phyloP scores from a whole-genome alignment of 2,329 filamentous ascomycete genomes.

The Hymenoscyphus fraxineus region DNA sequence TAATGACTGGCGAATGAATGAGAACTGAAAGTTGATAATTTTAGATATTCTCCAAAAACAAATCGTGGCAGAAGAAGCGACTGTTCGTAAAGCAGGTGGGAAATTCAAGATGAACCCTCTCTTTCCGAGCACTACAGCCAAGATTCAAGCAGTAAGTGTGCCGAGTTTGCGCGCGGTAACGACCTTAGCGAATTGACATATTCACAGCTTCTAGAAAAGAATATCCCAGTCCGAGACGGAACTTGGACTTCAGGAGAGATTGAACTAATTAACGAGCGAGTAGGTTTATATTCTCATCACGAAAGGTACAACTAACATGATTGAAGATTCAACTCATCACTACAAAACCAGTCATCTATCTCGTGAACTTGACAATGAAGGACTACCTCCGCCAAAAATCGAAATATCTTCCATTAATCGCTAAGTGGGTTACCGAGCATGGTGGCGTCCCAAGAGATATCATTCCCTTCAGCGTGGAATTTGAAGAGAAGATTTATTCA shows the following conservation, averaged over 20 bases:
- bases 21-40: not conserved
- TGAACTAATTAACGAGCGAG: conserved; percentile 44
- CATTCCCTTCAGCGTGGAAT: conserved; percentile 44
- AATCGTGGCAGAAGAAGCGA: conserved; percentile 39
- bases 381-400: conserved; percentile 45
- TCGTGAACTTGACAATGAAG: conserved; percentile 46
- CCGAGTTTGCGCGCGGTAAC: not conserved
- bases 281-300: conserved; percentile 16
- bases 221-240: conserved; percentile 42
- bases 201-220: conserved; percentile 38
- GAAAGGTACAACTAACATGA: not conserved
- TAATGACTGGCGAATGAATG: not conserved
- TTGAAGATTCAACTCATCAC: conserved; percentile 39
- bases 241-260: conserved; percentile 43
- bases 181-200: not conserved
- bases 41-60: conserved; percentile 40
- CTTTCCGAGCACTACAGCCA: conserved; percentile 42
- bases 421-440: conserved; percentile 44
- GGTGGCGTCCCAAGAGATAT: conserved; percentile 41
- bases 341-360: conserved; percentile 44
- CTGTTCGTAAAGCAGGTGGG: conserved; percentile 42
- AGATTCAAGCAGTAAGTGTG: conserved; percentile 36
- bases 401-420: conserved; percentile 44
- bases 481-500: conserved; percentile 42
- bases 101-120: conserved; percentile 46